phyloP scores from a whole-genome alignment of 306 rosid genomes.

The Styphnolobium japonicum region DNA sequence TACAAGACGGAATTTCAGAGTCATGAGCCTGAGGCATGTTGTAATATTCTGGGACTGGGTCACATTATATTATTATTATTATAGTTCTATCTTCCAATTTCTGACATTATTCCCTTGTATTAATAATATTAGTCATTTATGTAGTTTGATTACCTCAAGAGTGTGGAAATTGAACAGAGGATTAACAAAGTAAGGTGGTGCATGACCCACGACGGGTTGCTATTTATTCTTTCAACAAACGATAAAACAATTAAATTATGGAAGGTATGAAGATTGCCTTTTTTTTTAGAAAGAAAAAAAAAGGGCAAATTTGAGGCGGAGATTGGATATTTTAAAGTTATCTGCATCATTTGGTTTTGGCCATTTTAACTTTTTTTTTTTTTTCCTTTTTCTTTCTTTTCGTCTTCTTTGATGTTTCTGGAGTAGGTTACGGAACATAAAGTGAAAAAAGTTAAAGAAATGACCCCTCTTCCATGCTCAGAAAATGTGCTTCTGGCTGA shows the following conservation, averaged over 20 bases:
- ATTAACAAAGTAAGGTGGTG: constrained; percentile 68
- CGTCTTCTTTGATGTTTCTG: constrained; percentile 10
- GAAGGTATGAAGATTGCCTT: constrained; percentile 24
- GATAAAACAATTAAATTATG: constrained; percentile 71
- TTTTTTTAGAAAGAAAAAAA: too few relatives aligned
- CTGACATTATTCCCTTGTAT: not conserved
- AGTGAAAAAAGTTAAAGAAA: constrained; percentile 49
- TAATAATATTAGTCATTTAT: not conserved
- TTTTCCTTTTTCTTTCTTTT: too few relatives aligned
- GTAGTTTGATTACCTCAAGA: constrained; percentile 65
- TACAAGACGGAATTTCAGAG: constrained; percentile 69
- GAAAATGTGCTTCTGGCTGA: constrained; percentile 63
- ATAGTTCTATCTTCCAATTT: too few relatives aligned
- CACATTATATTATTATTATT: not conserved
- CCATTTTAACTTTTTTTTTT: too few relatives aligned
- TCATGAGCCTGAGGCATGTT: constrained; percentile 65
- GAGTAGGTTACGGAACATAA: constrained; percentile 60
- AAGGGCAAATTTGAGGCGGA: too few relatives aligned
- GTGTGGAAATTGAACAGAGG: constrained; percentile 58
- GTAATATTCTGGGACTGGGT: too few relatives aligned
- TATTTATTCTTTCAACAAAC: constrained; percentile 58
- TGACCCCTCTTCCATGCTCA: constrained; percentile 38
- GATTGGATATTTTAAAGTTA: too few relatives aligned
- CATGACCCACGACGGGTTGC: constrained; percentile 47
- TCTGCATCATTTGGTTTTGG: too few relatives aligned